These are phyloP conservation scores for Maudiozyma bulderi DNA, from an alignment of 805 yeast genomes.

Conservation along the genomic window DNA sequence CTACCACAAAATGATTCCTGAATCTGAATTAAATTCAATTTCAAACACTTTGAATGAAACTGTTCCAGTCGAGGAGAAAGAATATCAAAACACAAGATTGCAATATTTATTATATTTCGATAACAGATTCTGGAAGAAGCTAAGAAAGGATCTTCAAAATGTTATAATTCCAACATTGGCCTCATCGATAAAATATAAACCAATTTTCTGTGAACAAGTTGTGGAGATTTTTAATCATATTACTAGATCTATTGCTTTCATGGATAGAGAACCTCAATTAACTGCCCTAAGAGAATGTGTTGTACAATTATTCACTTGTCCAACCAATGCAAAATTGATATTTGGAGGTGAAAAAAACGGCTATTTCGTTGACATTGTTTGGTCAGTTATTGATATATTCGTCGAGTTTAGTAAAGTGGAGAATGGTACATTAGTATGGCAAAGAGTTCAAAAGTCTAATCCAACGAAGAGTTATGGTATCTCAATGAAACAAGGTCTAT, in stretches of 20 bases:
- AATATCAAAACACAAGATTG: constrained; percentile 37
- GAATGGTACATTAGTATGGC: constrained; percentile 29
- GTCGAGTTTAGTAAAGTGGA: constrained; percentile 34
- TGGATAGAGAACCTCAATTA: constrained; percentile 83
- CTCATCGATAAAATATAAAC: constrained; percentile 39
- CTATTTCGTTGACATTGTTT: constrained; percentile 35
- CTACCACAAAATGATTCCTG: constrained; percentile 21
- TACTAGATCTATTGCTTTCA: constrained; percentile 38
- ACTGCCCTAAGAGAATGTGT: constrained; percentile 66
- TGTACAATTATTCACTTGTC: constrained; percentile 84
- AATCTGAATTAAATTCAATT: constrained; percentile 17
- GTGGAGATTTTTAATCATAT: constrained; percentile 45
- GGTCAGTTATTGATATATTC: constrained; percentile 38
- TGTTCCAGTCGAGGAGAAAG: constrained; percentile 6
- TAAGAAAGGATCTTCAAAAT: constrained; percentile 40
- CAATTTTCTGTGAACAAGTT: constrained; percentile 42
- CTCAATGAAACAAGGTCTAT: constrained; percentile 28
- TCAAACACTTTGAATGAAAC: constrained; percentile 21
- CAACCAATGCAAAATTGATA: constrained; percentile 55
- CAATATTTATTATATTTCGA: constrained; percentile 53
- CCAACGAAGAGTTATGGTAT: constrained; percentile 29
- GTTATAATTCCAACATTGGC: constrained; percentile 48
- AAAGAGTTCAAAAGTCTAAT: constrained; percentile 26
- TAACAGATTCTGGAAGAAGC: constrained; percentile 43
- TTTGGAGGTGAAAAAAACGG: constrained; percentile 28